These are phyloP conservation scores for Coccomyxa sp. DNA, from an alignment of 139 green algal genomes.

Conservation along the genomic window DNA sequence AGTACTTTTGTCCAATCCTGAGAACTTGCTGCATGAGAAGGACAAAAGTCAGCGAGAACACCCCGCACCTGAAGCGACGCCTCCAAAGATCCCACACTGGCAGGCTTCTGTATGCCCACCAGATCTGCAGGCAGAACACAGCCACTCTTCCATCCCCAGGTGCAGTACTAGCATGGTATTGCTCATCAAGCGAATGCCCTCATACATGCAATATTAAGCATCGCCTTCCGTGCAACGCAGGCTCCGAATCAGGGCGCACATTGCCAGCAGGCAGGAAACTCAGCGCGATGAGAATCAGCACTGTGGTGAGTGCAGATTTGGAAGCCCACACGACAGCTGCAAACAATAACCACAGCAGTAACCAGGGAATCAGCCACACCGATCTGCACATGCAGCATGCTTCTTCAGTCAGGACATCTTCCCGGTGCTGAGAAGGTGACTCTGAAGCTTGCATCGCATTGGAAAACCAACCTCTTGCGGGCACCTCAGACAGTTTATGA, in stretches of 20 bases:
- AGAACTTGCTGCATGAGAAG: neutral
- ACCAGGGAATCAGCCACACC: neutral
- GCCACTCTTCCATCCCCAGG: neutral
- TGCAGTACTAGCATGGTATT: neutral
- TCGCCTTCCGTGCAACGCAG: no score
- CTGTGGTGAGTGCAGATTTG: neutral
- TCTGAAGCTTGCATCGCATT: no score
- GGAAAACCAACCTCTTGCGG: no score
- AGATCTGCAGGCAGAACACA: neutral
- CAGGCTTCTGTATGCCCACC: neutral
- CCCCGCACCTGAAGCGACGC: neutral
- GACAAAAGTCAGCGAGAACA: neutral
- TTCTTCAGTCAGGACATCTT: neutral
- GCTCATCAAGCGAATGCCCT: neutral
- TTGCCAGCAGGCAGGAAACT: neutral
- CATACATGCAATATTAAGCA: neutral
- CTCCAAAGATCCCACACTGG: neutral
- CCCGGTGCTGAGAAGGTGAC: neutral
- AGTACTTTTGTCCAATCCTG: neutral
- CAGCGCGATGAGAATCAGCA: neutral
- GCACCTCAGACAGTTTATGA: neutral
- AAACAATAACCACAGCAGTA: neutral
- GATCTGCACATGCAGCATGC: neutral
- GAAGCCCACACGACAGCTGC: neutral
- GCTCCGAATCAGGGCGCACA: neutral